Conservation (phyloP, 768 basidiomycete genomes). For the Mycena rosella region DNA sequence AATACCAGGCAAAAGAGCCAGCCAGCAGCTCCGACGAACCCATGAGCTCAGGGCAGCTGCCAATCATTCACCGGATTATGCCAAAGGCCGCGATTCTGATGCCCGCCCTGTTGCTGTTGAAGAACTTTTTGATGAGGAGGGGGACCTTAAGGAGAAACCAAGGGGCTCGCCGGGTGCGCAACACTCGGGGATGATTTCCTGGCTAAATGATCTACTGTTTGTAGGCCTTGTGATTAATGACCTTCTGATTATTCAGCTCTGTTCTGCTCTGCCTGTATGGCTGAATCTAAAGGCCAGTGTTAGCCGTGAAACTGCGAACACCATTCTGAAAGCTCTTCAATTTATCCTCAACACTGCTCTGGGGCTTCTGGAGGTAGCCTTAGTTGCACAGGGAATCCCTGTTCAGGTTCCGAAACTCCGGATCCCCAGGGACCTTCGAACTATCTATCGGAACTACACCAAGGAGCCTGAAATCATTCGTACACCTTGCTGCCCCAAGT, state of each 20-base stretch:
- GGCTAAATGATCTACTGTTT: background rate
- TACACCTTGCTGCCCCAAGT: conserved; percentile 13
- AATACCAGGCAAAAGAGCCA: too few relatives aligned
- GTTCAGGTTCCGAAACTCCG: background rate
- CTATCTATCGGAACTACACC: background rate
- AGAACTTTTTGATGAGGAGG: conserved; percentile 8
- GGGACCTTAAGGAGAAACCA: background rate
- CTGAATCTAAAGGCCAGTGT: conserved; percentile 7
- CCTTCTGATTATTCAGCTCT: conserved; percentile 17
- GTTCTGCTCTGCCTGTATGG: conserved; percentile 8
- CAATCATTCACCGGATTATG: too few relatives aligned
- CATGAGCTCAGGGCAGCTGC: too few relatives aligned
- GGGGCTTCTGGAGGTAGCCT: background rate
- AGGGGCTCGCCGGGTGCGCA: background rate
- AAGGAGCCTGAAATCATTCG: conserved; percentile 12
- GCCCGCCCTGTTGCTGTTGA: conserved; percentile 2
- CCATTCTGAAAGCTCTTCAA: conserved; percentile 6
- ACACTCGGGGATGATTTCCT: background rate
- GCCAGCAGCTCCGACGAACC: too few relatives aligned
- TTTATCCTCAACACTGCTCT: conserved; percentile 9
- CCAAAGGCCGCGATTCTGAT: background rate
- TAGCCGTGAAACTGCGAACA: conserved; percentile 15
- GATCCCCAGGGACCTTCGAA: conserved; percentile 15
- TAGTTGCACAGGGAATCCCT: conserved; percentile 14
- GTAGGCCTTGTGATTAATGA: background rate